phyloP scores from a whole-genome alignment of 208 protist genomes.

The Leishmania arabica region DNA sequence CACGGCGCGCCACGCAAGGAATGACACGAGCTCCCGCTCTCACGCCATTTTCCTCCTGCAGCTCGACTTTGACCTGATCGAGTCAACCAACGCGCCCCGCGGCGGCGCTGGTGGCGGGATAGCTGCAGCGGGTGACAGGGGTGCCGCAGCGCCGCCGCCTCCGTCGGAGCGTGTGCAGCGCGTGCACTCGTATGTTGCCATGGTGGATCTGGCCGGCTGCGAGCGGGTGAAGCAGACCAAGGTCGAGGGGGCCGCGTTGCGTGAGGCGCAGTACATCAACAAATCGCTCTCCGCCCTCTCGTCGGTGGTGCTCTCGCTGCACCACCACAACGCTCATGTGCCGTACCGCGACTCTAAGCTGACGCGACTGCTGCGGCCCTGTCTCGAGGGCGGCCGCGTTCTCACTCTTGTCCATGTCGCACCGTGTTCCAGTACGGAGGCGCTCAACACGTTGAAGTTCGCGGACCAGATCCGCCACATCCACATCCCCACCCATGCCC shows the following conservation, averaged over 20 bases:
- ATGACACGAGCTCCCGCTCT: slow-evolving; percentile 85
- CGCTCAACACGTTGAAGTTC: slow-evolving; percentile 79
- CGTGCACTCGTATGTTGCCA: slow-evolving; percentile 77
- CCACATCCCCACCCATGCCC: slow-evolving; percentile 63
- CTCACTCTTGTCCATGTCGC: slow-evolving; percentile 82
- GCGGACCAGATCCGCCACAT: slow-evolving; percentile 86
- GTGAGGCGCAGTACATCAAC: slow-evolving; percentile 93
- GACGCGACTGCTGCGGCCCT: slow-evolving; percentile 88
- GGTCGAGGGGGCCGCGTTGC: slow-evolving; percentile 70
- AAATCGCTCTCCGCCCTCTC: slow-evolving; percentile 89
- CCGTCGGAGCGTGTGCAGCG: slow-evolving; percentile 21
- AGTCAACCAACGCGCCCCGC: slow-evolving; percentile 6
- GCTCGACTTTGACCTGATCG: slow-evolving; percentile 70
- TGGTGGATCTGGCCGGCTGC: slow-evolving; percentile 98
- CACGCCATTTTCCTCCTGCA: slow-evolving; percentile 89
- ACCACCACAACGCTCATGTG: slow-evolving; percentile 72
- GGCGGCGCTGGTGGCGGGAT: neutral
- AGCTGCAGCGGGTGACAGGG: neutral
- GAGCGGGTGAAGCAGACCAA: slow-evolving; percentile 95
- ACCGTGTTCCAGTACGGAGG: slow-evolving; percentile 68
- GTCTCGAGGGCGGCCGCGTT: slow-evolving; percentile 80
- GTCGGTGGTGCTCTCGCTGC: slow-evolving; percentile 83
- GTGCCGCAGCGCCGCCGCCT: neutral
- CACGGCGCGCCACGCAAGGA: slow-evolving; percentile 63
- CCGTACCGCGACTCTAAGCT: slow-evolving; percentile 94